Evolutionary conservation across 768 basidiomycete species (phyloP), one percentile per base, ranked within the genome.

Genomic region (Multifurca ochricompacta): DNA sequence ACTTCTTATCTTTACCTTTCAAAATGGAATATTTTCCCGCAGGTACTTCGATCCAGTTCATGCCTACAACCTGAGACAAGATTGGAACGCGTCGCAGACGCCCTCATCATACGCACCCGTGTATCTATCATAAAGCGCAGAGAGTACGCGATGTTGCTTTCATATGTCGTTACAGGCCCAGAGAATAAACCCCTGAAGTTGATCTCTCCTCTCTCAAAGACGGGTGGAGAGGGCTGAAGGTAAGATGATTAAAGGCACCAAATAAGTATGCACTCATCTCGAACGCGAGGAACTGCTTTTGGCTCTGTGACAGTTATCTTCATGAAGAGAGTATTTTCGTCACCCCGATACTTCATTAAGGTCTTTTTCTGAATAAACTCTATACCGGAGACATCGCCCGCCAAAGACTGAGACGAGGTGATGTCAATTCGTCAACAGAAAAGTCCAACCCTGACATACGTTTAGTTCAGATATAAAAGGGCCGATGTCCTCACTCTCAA

Each of bases 121-220:
- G 90, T 87, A 65, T 99, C 96, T 58, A 99, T 95, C 96, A 99
- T 99, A 69, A 97, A 98, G 7, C 96, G 82, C 47, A 99, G 73
- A 3, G 79, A 82, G 64, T 91, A 99, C 0, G 81, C 82, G 51
- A 99, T 89, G 65, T 98, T 98, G 63, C 93, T 96, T 69, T 99
- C 96, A 59, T 77, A 99, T 0, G 95, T 97, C 27, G 81, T 54
- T 14, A 82, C 71, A 25, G 75, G 68, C 11, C 69, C 71, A 9
- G 65, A 65, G 62, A 76, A 79, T 14, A 79, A 60, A 18, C 72
- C 74, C 36, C 73, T 68, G 66, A 73, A 82, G 44, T 65, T 66
- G 57, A 77, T 71, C 64, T 81, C 77, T 6, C 75, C 80, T 14
- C 76, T 64, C 59, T 83, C 81, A 59, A 82, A 78, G 56, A 75